Percentiles rank a stretch among this genome's conserved stretches.
Evolutionary conservation across 768 basidiomycete genomes (phyloP).

Genomic region (Pleurotus cornucopiae): DNA sequence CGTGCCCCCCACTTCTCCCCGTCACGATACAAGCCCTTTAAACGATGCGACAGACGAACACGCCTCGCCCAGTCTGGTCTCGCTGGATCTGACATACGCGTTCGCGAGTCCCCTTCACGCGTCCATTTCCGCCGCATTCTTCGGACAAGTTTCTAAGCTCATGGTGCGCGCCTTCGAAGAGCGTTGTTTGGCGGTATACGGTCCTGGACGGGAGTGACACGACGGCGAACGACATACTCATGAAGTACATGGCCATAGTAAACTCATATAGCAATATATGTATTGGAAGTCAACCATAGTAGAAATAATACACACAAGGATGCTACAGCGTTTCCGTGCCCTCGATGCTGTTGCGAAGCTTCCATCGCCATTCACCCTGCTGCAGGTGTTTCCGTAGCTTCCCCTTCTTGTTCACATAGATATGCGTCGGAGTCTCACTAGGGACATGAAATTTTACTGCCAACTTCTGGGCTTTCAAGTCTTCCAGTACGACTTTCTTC

Average conservation of each 20-base stretch:
- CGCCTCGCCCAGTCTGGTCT: constrained; percentile 67
- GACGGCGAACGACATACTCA: too few species aligned
- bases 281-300: too few species aligned
- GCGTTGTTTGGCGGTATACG: constrained; percentile 73
- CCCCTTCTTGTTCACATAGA: constrained; percentile 8
- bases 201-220: constrained; percentile 28
- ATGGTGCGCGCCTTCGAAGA: constrained; percentile 95
- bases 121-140: constrained; percentile 76
- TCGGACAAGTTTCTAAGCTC: constrained; percentile 79
- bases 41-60: neutral
- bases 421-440: neutral
- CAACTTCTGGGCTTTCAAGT: constrained; percentile 7
- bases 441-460: neutral
- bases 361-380: constrained; percentile 3
- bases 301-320: too few species aligned
- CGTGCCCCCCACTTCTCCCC: constrained; percentile 37
- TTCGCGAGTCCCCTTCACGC: constrained; percentile 88
- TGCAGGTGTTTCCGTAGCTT: constrained; percentile 1
- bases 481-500: constrained; percentile 14
- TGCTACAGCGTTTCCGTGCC: too few species aligned
- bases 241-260: too few species aligned
- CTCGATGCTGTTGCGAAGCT: neutral
- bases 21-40: constrained; percentile 17
- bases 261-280: too few species aligned
- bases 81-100: constrained; percentile 78